A percentile compares a stretch with the other conserved stretches of the same genome.
Conservation (phyloP, 192 early-diverging fungal species). For the Funneliformis mosseae region DNA sequence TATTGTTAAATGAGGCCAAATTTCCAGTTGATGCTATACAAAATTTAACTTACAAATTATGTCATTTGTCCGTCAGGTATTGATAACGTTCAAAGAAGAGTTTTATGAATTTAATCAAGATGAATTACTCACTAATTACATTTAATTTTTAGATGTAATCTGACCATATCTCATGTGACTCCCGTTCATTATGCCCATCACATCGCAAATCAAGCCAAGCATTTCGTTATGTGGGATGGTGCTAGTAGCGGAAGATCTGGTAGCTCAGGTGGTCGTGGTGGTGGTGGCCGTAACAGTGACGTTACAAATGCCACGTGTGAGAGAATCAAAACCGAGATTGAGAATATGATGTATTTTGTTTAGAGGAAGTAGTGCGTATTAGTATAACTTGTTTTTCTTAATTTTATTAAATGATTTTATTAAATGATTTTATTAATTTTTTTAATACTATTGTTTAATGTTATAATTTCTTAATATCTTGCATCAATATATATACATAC, state of each 20-base stretch:
- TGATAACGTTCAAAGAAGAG: neutral
- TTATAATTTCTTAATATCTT: too few relatives aligned
- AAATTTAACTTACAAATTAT: slow-evolving; percentile 80
- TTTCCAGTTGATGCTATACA: slow-evolving; percentile 50
- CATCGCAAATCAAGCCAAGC: slow-evolving; percentile 41
- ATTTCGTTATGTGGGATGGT: slow-evolving; percentile 4
- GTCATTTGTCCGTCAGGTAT: slow-evolving; percentile 46
- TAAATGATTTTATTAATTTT: too few relatives aligned
- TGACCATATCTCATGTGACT: slow-evolving; percentile 70
- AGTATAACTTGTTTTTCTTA: too few relatives aligned
- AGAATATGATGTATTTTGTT: neutral
- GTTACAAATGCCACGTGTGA: neutral
- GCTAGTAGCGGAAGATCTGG: neutral
- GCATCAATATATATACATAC: too few relatives aligned
- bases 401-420: too few relatives aligned
- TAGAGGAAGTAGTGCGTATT: neutral
- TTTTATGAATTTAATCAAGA: neutral
- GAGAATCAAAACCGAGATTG: neutral
- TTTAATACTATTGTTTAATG: too few relatives aligned
- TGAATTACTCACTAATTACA: slow-evolving; percentile 28
- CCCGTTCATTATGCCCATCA: slow-evolving; percentile 49
- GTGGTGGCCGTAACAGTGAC: neutral
- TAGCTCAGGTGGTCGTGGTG: slow-evolving; percentile 18
- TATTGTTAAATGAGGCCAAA: slow-evolving; percentile 62
- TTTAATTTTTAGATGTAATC: slow-evolving; percentile 81